A percentile compares a stretch with the other conserved stretches of the same genome.
Evolutionary conservation across 371 early-diverging fungal genomes (phyloP).

Genomic region (Lichtheimia hyalospora): DNA sequence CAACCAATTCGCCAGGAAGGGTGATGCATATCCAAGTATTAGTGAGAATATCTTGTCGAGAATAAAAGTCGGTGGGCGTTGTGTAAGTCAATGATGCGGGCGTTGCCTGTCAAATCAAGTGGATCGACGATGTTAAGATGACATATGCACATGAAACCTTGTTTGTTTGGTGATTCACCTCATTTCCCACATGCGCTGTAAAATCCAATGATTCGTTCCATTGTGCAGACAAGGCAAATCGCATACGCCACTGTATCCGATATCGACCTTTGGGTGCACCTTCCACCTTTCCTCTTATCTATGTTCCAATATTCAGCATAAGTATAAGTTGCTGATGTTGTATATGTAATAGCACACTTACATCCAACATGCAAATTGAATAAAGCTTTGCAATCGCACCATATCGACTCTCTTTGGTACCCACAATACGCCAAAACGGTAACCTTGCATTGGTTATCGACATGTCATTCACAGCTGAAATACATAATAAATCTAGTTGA

Average conservation of each 20-base stretch:
- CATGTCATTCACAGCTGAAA: too few species aligned
- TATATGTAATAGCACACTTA: constrained; percentile 2
- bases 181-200: not conserved
- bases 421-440: constrained; percentile 35
- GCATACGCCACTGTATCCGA: constrained; percentile 19
- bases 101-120: too few species aligned
- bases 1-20: constrained; percentile 5
- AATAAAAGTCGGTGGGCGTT: constrained; percentile 12
- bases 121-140: not conserved
- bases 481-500: too few species aligned
- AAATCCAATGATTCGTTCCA: constrained; percentile 22
- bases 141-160: not conserved
- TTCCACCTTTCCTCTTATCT: constrained; percentile 17
- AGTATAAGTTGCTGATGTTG: too few species aligned
- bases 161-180: not conserved
- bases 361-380: constrained; percentile 42
- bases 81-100: constrained; percentile 4
- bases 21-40: constrained; percentile 17
- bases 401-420: constrained; percentile 24
- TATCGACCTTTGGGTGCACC: constrained; percentile 19
- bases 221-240: constrained; percentile 13
- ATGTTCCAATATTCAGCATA: not conserved
- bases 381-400: constrained; percentile 28
- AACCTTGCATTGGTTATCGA: constrained; percentile 18
- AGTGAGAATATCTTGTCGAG: constrained; percentile 7